Evolutionary conservation across 1,284 basidiomycete genomes (phyloP), one percentile per base, ranked within the genome.

Genomic region (Stereum hirsutum): DNA sequence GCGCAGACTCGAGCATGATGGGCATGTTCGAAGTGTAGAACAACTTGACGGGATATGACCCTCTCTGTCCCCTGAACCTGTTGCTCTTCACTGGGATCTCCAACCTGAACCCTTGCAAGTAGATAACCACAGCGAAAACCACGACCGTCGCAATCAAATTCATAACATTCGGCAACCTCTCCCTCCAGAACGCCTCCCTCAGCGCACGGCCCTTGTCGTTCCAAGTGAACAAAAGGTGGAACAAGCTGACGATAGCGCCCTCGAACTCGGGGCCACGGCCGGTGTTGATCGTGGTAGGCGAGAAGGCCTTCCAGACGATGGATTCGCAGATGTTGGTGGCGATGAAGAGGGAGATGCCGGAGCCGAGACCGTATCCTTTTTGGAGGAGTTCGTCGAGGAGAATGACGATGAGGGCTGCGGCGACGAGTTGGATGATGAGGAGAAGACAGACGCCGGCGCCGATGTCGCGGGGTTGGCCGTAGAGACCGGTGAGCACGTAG

Each of bases 21-120:
- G 95, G 94, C 95, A 98, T 98, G 75, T 98, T 99, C 51, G 81
- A 87, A 20, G 95, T 98, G 72, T 99, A 99, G 72, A 99, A 99
- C 36, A 99, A 80, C 72, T 98, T 99, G 70, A 99, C 81, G 46
- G 96, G 95, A 74, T 96, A 99, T 28, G 81, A 81, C 38, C 89
- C 93, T 39, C 92, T 80, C 67, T 98, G 93, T 25, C 96, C 95
- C 50, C 93, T 80, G 84, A 94, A 93, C 52, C 83, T 81, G 74
- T 92, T 94, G 65, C 82, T 88, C 79, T 99, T 98, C 64, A 99
- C 90, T 14, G 95, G 95, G 59, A 99, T 98, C 64, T 99, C 95
- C 54, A 98, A 89, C 48, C 95, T 78, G 88, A 99, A 99, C 24
- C 96, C 95, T 66, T 99, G 95, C 48, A 99, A 77, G 71, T 98